Base-by-base conservation (phyloP, 2,329 filamentous ascomycete species). In the Fusarium sp. region DNA sequence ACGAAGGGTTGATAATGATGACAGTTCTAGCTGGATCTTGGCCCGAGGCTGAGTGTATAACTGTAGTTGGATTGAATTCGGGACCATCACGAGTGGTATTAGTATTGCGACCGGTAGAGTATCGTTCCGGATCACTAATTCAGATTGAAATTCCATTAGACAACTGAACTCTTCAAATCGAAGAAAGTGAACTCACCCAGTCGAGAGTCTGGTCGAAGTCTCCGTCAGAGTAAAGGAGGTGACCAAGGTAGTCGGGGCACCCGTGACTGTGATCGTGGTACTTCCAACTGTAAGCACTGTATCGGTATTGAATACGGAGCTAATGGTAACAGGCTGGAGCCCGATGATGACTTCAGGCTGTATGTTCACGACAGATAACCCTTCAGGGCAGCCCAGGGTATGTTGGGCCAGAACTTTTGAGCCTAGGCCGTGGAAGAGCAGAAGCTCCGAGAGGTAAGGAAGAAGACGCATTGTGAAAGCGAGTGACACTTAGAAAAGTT, bases 181-280 rank as follows among this genome's bases (percentile, higher is more conserved):
- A 20, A 5, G 0, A 6, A 2, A 8, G 0, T 2, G 2, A 17
- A 7, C 56, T 34, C 26, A 57, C 56, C 33, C 50, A 15, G 56
- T 59, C 18, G 28, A 39, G 33, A 33, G 45, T 24, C 56, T 56
- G 5, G 56, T 59, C 7, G 50, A 39, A 8, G 40, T 59, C 9
- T 26, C 18, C 2, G 56, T 57, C 7, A 56, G 17, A 40, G 33
- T 59, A 6, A 56, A 59, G 0, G 33, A 18, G 20, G 56, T 59
- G 5, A 40, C 24, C 33, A 59, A 57, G 24, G 56, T 59, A 26
- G 56, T 59, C 20, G 56, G 56, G 20, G 56, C 56, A 17, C 17
- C 33, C 8, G 50, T 59, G 24, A 59, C 20, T 14, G 56, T 33
- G 6, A 59, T 34, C 10, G 50, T 56, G 7, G 40, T 45, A 10